phyloP scores from a whole-genome alignment of 495 filamentous ascomycete species.

The Cercophora newfieldiana region DNA sequence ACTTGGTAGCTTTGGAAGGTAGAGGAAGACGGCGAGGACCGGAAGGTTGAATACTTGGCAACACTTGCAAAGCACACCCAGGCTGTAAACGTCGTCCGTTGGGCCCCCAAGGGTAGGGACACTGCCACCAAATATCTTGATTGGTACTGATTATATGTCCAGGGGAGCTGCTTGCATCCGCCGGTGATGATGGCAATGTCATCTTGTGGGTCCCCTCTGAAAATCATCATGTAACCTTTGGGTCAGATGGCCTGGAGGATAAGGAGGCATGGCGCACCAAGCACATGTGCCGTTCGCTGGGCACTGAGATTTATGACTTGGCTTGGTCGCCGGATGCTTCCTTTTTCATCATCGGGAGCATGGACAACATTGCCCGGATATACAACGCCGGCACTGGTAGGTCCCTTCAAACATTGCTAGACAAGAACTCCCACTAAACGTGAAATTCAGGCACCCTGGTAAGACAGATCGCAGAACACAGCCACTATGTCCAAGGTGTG shows the following conservation, averaged over 20 bases:
- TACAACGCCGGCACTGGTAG: slow-evolving; percentile 92
- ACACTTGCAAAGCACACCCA: slow-evolving; percentile 92
- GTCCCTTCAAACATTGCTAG: background rate
- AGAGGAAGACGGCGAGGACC: slow-evolving; percentile 79
- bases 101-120: slow-evolving; percentile 78
- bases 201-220: slow-evolving; percentile 94
- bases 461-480: slow-evolving; percentile 96
- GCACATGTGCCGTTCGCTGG: slow-evolving; percentile 92
- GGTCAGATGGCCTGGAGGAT: slow-evolving; percentile 83
- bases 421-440: slow-evolving; percentile 12
- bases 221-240: slow-evolving; percentile 57
- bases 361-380: slow-evolving; percentile 97
- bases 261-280: slow-evolving; percentile 97
- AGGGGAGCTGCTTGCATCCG: slow-evolving; percentile 93
- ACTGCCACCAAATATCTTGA: background rate
- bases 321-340: slow-evolving; percentile 97
- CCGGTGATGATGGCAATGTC: slow-evolving; percentile 95
- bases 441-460: slow-evolving; percentile 71
- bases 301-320: slow-evolving; percentile 94
- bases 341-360: slow-evolving; percentile 97
- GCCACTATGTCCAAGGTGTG: slow-evolving; percentile 97
- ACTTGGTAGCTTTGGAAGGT: slow-evolving; percentile 79
- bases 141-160: slow-evolving; percentile 29
- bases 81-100: slow-evolving; percentile 97
- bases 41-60: slow-evolving; percentile 85